Percentiles rank a stretch among this genome's conserved stretches.
Evolutionary conservation across 2,329 filamentous ascomycete genomes (phyloP).

Genomic region (Nannizziopsis barbatae): DNA sequence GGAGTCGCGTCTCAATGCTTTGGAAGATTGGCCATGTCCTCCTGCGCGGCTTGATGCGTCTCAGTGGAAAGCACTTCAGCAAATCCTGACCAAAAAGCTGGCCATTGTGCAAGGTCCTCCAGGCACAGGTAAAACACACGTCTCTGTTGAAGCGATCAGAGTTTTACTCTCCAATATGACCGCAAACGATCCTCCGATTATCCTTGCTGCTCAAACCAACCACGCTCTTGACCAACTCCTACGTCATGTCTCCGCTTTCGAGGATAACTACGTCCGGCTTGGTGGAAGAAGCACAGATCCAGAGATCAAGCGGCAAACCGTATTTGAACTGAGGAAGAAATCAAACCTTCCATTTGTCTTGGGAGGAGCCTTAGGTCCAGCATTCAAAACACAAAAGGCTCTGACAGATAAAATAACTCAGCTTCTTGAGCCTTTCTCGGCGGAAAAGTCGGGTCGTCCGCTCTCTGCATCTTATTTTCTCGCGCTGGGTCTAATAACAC

Average conservation of each 20-base stretch:
- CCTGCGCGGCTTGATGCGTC: conserved; percentile 53
- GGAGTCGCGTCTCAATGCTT: conserved; percentile 40
- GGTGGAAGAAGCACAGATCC: conserved; percentile 59
- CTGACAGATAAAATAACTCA: conserved; percentile 34
- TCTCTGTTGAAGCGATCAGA: conserved; percentile 61
- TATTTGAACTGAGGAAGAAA: conserved; percentile 49
- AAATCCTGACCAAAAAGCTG: conserved; percentile 60
- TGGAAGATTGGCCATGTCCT: conserved; percentile 43
- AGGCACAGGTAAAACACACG: conserved; percentile 68
- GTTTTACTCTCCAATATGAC: conserved; percentile 51
- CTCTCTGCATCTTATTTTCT: conserved; percentile 47
- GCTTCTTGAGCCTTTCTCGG: conserved; percentile 35
- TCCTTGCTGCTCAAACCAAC: conserved; percentile 79
- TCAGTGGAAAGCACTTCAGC: conserved; percentile 56
- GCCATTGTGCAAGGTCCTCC: conserved; percentile 78
- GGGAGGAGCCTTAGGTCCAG: conserved; percentile 32
- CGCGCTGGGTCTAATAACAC: conserved; percentile 47
- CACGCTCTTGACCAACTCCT: conserved; percentile 80
- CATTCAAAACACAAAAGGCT: conserved; percentile 34
- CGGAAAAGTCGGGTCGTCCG: conserved; percentile 30
- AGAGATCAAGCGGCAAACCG: conserved; percentile 53
- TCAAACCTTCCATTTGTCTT: conserved; percentile 25
- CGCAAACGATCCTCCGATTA: conserved; percentile 52
- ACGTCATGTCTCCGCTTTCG: conserved; percentile 50
- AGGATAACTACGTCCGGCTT: conserved; percentile 52